Percentiles rank a stretch among this genome's conserved stretches.
Conservation (phyloP, 495 filamentous ascomycete genomes). For the Annulohypoxylon maeteangense region DNA sequence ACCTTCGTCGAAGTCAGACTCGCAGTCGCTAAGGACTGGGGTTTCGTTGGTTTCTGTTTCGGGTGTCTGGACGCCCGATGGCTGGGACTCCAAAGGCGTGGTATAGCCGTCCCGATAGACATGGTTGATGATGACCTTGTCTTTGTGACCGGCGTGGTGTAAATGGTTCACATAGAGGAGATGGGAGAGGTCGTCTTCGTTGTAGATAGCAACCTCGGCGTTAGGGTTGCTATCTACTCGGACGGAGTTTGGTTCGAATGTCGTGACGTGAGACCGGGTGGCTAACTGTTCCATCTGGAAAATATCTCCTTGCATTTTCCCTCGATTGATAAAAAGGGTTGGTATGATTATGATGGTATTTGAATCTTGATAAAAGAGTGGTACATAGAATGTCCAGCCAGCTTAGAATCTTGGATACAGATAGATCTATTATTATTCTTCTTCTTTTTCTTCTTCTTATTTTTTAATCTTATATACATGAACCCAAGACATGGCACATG, state of each 20-base stretch:
- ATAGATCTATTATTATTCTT: too few species aligned
- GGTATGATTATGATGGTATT: constrained; percentile 12
- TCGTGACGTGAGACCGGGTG: constrained; percentile 16
- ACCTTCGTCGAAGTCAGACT: constrained; percentile 45
- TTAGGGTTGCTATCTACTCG: constrained; percentile 8
- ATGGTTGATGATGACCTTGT: constrained; percentile 42
- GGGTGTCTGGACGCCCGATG: constrained; percentile 35
- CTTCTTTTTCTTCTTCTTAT: too few species aligned
- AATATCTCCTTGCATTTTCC: constrained; percentile 48
- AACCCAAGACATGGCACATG: constrained; percentile 3
- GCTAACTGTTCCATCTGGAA: constrained; percentile 45
- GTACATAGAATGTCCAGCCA: constrained; percentile 6
- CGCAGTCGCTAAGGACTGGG: constrained; percentile 47
- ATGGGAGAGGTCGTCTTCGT: constrained; percentile 57
- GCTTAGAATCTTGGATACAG: too few species aligned
- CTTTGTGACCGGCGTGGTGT: constrained; percentile 36
- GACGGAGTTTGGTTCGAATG: constrained; percentile 11
- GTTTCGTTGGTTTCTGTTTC: constrained; percentile 37
- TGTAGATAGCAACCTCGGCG: constrained; percentile 55
- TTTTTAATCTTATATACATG: constrained; percentile 39
- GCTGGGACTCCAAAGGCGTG: constrained; percentile 20
- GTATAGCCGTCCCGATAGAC: constrained; percentile 39
- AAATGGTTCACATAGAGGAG: constrained; percentile 43
- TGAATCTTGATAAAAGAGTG: constrained; percentile 15
- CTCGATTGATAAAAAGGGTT: background rate